Evolutionary conservation across 2,329 filamentous ascomycete species (phyloP), one percentile per base, ranked within the genome.

Genomic region (Aaosphaeria arxii): DNA sequence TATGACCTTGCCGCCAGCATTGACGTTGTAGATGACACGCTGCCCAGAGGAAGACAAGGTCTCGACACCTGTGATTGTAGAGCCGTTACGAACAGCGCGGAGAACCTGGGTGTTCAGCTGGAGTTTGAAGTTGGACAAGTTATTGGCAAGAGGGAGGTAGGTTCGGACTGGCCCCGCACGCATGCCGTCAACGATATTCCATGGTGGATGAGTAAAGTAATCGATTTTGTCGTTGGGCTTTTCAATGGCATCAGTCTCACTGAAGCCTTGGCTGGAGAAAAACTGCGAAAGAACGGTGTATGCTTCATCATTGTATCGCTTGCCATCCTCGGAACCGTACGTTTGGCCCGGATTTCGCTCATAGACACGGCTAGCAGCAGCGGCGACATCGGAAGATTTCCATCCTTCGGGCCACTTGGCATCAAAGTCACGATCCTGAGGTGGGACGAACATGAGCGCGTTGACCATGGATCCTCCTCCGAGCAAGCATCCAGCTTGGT

Each of bases 361-460:
- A 62, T 88, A 90, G n/a, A 87, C 79, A 38, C 82, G 78, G n/a
- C 79, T 70, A 6, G 84, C 81, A 5, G 86, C 80, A 29, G 72
- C 63, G 43, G 72, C 67, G 62, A 89, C 79, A 57, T 89, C 85
- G 9, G 71, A 62, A 40, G 80, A 77, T 65, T 86, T 84, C 87
- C 87, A 91, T 41, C 86, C 86, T 3, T 71, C 54, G 1, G 87
- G 87, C 74, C 87, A 90, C 64, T 87, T 86, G 62, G 82, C 79
- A 61, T 89, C 82, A 72, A 86, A 90, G 63, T 90, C 87, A 5
- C 55, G 51, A 24, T 63, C 56, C 24, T 66, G 61, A 11, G 67
- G 67, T 45, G 50, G 62, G 44, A 70, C 65, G 31, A 58, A 66
- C 61, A 67, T 69, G 57, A 66, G 59, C 11, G 62, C 80, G 56